Conservation (phyloP, 208 protist species). For the Leishmania turanica region DNA sequence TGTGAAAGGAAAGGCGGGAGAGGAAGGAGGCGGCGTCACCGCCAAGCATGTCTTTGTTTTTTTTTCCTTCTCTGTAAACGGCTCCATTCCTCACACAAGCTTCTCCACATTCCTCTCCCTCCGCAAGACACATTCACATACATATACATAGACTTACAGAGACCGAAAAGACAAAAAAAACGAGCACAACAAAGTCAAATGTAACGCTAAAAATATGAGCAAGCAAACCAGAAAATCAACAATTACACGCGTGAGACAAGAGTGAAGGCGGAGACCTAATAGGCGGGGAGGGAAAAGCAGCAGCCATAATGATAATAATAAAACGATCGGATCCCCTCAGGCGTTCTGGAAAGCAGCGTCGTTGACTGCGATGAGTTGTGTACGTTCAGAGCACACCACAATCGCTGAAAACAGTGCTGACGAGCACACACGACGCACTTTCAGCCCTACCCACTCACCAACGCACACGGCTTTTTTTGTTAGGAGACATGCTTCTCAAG, state of each 20-base stretch:
- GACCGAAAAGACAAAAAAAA: not conserved
- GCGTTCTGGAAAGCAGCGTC: not conserved
- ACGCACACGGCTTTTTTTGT: not conserved
- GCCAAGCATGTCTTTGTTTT: no score
- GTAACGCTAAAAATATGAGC: not conserved
- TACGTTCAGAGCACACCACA: not conserved
- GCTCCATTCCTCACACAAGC: no score
- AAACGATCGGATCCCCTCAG: not conserved
- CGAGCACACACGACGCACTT: not conserved
- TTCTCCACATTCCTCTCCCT: no score
- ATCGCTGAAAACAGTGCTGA: not conserved
- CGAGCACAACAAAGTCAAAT: not conserved
- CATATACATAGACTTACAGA: no score
- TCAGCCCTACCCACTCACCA: not conserved
- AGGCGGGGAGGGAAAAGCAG: not conserved
- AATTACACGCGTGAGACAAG: not conserved
- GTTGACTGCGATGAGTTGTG: not conserved
- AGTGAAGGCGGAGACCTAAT: not conserved
- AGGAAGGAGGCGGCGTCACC: no score
- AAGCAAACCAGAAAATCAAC: not conserved
- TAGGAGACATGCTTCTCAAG: not conserved
- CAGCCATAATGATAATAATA: not conserved
- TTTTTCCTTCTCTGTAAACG: no score
- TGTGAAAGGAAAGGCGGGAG: no score
- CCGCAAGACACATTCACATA: no score